Base-by-base conservation (phyloP, 768 basidiomycete genomes). In the Botryobasidium botryosum region DNA sequence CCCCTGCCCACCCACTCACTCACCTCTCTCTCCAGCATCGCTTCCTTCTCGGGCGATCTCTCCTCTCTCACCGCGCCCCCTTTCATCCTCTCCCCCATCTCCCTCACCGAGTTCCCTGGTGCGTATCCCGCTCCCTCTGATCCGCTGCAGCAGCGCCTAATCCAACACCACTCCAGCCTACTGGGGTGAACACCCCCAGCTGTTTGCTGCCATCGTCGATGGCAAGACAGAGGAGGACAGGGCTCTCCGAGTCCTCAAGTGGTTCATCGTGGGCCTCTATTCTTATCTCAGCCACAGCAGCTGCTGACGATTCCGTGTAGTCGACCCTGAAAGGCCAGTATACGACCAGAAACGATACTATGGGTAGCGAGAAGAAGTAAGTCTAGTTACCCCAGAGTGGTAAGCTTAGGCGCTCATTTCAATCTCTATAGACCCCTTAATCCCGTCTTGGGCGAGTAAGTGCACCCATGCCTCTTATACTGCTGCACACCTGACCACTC, bases 351-450 rank as follows among this genome's bases (percentile, higher is more conserved):
- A 96, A 96, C 55, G 90, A 94, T 64, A 78, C 79, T 51, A 80
- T 88, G 75, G 92, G 92, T 12, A 87, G 84, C 1, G 91, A 97
- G 72, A 97, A 97, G 70, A 97, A 97, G 84, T 85, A 50, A 39
- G 75, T 64, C 28, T n/a, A n/a, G n/a, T n/a, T n/a, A n/a, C n/a
- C n/a, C n/a, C n/a, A n/a, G n/a, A n/a, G n/a, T n/a, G n/a, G n/a
- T n/a, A n/a, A n/a, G n/a, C n/a, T 45, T 10, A 43, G 50, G 45
- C 51, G 37, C 10, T 32, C 46, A 55, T 50, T 43, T 6, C 1
- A 40, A 44, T 48, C 35, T 40, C 43, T 23, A 20, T 52, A 91
- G 87, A 55, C 92, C 92, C 13, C 69, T 99, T 45, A 99, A 99
- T 57, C 92, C 92, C 27, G 88, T 86, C 7, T 79, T 94, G 13